These are phyloP conservation scores for Candolleomyces efflorescens DNA, from an alignment of 768 basidiomycete genomes.

Conservation along the genomic window DNA sequence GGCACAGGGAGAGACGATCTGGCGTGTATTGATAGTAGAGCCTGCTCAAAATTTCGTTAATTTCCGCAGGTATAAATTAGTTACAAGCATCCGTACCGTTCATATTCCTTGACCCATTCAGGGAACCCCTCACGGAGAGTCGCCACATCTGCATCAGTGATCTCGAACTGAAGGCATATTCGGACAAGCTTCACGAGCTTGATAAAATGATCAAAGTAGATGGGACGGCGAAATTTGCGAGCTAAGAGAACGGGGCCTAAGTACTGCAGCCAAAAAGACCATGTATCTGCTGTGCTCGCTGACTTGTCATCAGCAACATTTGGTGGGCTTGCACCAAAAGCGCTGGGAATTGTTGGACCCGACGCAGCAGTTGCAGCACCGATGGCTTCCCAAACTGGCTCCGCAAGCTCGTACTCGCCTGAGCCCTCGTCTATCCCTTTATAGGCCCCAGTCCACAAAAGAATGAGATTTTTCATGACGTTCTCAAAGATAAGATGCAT, in stretches of 20 bases:
- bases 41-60: background rate
- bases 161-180: constrained; percentile 23
- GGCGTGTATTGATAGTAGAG: background rate
- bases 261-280: constrained; percentile 8
- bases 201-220: constrained; percentile 32
- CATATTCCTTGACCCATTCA: background rate
- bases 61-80: background rate
- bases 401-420: constrained; percentile 24
- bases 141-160: constrained; percentile 5
- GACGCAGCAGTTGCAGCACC: constrained; percentile 28
- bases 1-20: background rate
- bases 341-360: constrained; percentile 32
- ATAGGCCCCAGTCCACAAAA: constrained; percentile 25
- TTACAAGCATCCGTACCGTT: background rate
- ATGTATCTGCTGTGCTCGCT: constrained; percentile 11
- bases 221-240: constrained; percentile 15
- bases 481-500: constrained; percentile 49
- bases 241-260: constrained; percentile 5
- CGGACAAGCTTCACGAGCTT: constrained; percentile 24
- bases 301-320: constrained; percentile 12
- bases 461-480: constrained; percentile 34
- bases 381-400: constrained; percentile 36
- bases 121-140: background rate
- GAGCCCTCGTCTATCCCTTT: constrained; percentile 31
- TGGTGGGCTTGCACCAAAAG: constrained; percentile 30